Evolutionary conservation across 768 basidiomycete genomes (phyloP), one percentile per base, ranked within the genome.

Genomic region (Tylopilus sp.): DNA sequence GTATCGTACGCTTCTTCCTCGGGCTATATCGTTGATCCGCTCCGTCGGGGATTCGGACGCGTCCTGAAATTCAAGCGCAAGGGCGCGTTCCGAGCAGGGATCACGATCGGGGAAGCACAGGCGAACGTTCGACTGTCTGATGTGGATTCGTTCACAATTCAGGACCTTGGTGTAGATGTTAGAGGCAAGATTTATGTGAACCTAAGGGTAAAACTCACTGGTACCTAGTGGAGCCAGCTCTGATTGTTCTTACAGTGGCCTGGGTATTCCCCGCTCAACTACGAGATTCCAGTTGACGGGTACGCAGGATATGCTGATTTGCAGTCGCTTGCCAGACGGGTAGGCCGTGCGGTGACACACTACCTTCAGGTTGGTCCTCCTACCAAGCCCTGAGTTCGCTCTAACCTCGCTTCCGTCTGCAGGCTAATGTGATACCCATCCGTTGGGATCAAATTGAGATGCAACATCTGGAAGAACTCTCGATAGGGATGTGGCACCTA

Each of bases 31-130:
- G 73, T 62, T 31, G 76, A 82, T 52, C 63, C 71, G n/a, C 80
- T 77, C 63, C 78, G 76, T 21, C 73, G 76, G 24, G 73, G 78
- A 14, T 78, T 76, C 58, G 73, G 78, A 25, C 70, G 77, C 36
- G 72, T 81, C 49, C 73, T 89, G 53, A 87, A 85, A 65, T 89
- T 89, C 72, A 87, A 85, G 70, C 81, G 83, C 65, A 88, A 85
- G 73, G 85, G 84, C 12, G 74, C 82, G 13, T 80, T 86, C 63
- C 72, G 77, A 46, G 75, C 80, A 21, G 87, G 87, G 8, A 78
- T 89, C 59, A 82, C 77, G 34, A 77, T 89, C 19, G 78, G 78
- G 19, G 86, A 87, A 67, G 87, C 87, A 16, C 85, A 87, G 60
- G 78, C 82, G 30, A 81, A 79, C 54, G 76, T 81, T 19, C 66